Evolutionary conservation across 495 filamentous ascomycete species (phyloP).

Genomic region (Aspergillus kassunensis): DNA sequence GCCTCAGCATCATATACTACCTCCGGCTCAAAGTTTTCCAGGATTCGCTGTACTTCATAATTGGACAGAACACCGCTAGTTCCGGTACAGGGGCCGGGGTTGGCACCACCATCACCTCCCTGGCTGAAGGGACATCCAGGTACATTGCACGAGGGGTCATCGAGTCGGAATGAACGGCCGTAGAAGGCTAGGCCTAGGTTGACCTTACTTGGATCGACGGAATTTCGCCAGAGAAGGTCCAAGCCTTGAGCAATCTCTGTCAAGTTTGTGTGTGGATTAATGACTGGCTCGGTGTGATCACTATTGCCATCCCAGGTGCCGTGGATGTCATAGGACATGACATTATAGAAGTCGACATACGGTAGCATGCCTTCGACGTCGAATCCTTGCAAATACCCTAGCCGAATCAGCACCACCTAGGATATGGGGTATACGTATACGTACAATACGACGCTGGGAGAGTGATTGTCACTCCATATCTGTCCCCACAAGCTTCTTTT

Average conservation of each 20-base stretch:
- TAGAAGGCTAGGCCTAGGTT: slow-evolving; percentile 1
- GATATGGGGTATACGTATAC: too few species aligned
- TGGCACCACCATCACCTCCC: slow-evolving; percentile 30
- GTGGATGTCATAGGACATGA: slow-evolving; percentile 49
- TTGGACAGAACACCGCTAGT: not conserved
- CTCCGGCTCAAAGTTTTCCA: not conserved
- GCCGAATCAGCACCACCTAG: slow-evolving; percentile 35
- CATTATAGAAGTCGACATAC: slow-evolving; percentile 48
- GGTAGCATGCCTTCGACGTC: slow-evolving; percentile 33
- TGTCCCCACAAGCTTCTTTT: slow-evolving; percentile 15
- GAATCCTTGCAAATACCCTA: slow-evolving; percentile 29
- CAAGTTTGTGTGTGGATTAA: not conserved
- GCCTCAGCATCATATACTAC: not conserved
- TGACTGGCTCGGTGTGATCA: slow-evolving; percentile 7
- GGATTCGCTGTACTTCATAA: not conserved
- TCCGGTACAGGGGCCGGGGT: slow-evolving; percentile 18
- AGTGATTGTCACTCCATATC: too few species aligned
- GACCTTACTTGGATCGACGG: not conserved
- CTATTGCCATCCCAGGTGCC: slow-evolving; percentile 13
- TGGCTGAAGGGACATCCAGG: slow-evolving; percentile 2
- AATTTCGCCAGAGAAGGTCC: not conserved
- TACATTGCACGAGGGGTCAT: not conserved
- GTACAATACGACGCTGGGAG: too few species aligned
- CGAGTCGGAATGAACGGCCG: not conserved
- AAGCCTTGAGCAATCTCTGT: slow-evolving; percentile 1